These are phyloP conservation scores for Backusella circina DNA, from an alignment of 192 early-diverging fungal species.

Conservation along the genomic window DNA sequence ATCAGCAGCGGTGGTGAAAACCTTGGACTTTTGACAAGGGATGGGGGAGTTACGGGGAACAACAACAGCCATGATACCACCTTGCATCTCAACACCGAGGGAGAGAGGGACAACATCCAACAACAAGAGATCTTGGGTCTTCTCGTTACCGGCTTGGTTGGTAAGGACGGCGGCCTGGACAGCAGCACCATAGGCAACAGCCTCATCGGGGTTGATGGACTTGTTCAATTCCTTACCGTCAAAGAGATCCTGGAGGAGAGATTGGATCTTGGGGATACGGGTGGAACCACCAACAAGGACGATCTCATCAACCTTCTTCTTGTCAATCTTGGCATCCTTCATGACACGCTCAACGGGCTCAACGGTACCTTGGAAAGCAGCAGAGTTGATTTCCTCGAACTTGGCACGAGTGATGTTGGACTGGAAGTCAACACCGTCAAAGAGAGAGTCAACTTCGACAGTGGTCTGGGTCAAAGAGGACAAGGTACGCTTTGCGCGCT, in stretches of 20 bases:
- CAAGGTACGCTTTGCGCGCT: conserved; percentile 74
- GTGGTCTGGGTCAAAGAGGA: conserved; percentile 69
- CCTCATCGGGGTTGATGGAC: conserved; percentile 98
- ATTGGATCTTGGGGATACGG: conserved; percentile 97
- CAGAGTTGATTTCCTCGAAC: conserved; percentile 74
- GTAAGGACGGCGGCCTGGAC: conserved; percentile 98
- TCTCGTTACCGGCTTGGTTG: conserved; percentile 47
- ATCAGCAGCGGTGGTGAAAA: conserved; percentile 81
- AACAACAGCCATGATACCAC: conserved; percentile 80
- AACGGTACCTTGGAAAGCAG: conserved; percentile 63
- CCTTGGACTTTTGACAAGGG: conserved; percentile 76
- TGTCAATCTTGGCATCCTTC: conserved; percentile 72
- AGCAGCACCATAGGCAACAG: conserved; percentile 98
- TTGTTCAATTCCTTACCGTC: conserved; percentile 99
- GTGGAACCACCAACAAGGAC: conserved; percentile 97
- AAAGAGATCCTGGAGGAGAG: conserved; percentile 92
- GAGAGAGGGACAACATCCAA: conserved; percentile 84
- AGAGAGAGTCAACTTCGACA: conserved; percentile 74
- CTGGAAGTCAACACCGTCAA: conserved; percentile 72
- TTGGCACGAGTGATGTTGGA: conserved; percentile 77
- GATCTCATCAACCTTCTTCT: conserved; percentile 81
- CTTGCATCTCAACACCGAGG: conserved; percentile 83
- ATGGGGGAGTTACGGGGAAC: conserved; percentile 83
- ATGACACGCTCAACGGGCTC: conserved; percentile 71
- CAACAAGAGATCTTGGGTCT: conserved; percentile 71